These are phyloP conservation scores for Plenodomus biglobosus DNA, from an alignment of 2,329 filamentous ascomycete species.

Conservation along the genomic window DNA sequence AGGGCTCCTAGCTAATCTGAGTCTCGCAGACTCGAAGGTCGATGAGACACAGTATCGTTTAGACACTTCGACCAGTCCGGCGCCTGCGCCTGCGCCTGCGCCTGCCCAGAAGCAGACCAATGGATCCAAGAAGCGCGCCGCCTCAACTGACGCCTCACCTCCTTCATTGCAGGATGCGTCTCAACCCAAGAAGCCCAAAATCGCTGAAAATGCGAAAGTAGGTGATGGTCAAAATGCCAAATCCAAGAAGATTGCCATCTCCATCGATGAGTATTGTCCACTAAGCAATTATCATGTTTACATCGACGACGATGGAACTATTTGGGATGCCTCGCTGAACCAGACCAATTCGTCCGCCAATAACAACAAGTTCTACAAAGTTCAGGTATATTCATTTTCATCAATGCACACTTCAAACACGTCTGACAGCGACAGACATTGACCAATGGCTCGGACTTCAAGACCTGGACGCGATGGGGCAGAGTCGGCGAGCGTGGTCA, in stretches of 20 bases:
- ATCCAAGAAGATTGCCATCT: constrained; percentile 47
- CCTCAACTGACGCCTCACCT: constrained; percentile 22
- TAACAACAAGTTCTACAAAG: constrained; percentile 80
- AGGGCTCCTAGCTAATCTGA: constrained; percentile 1
- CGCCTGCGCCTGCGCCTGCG: constrained; percentile 5
- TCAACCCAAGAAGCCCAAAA: constrained; percentile 26
- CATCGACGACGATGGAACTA: constrained; percentile 65
- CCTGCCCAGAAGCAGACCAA: constrained; percentile 15
- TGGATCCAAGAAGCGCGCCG: constrained; percentile 37
- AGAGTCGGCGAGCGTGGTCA: constrained; percentile 64
- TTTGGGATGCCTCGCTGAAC: constrained; percentile 79
- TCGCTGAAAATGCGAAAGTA: constrained; percentile 39
- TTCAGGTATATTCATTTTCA: constrained; percentile 58
- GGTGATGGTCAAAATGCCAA: constrained; percentile 51
- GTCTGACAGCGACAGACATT: constrained; percentile 4
- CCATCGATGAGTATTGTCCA: constrained; percentile 51
- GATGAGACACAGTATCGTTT: constrained; percentile 46
- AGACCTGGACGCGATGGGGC: constrained; percentile 78
- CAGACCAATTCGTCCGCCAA: constrained; percentile 72
- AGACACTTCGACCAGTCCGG: constrained; percentile 6
- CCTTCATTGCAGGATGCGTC: constrained; percentile 11
- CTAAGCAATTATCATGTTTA: constrained; percentile 56
- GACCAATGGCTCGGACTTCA: constrained; percentile 43
- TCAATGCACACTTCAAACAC: neutral
- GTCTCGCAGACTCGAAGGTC: constrained; percentile 31